Evolutionary conservation across 2,329 filamentous ascomycete species (phyloP).

Genomic region (Chaetothyriales sp.): DNA sequence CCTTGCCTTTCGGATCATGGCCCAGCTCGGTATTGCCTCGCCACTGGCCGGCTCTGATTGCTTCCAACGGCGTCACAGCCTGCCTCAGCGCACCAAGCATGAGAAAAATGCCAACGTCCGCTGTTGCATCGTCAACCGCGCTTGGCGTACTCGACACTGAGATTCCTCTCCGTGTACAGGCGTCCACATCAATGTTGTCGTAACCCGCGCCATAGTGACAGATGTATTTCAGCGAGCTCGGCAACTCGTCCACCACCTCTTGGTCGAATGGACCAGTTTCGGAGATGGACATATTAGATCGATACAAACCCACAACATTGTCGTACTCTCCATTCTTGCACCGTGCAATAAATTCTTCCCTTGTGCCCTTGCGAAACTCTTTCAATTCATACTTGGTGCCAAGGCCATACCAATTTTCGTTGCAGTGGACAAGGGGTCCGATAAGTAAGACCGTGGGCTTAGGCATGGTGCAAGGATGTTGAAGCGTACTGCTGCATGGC

Average conservation of each 20-base stretch:
- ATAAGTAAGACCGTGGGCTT: slow-evolving; percentile 30
- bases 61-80: slow-evolving; percentile 28
- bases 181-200: slow-evolving; percentile 45
- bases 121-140: slow-evolving; percentile 35
- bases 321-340: slow-evolving; percentile 43
- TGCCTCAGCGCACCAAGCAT: slow-evolving; percentile 35
- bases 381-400: slow-evolving; percentile 29
- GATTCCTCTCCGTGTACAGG: slow-evolving; percentile 35
- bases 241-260: slow-evolving; percentile 34
- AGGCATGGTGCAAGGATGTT: slow-evolving; percentile 10
- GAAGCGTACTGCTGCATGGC: neutral
- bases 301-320: slow-evolving; percentile 43
- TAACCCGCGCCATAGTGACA: slow-evolving; percentile 47
- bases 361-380: slow-evolving; percentile 41
- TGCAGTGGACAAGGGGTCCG: slow-evolving; percentile 30
- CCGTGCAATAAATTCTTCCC: slow-evolving; percentile 42
- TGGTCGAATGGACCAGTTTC: slow-evolving; percentile 36
- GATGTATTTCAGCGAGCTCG: slow-evolving; percentile 35
- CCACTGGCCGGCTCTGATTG: slow-evolving; percentile 32
- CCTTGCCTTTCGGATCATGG: slow-evolving; percentile 33
- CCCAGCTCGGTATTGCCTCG: slow-evolving; percentile 29
- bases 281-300: slow-evolving; percentile 44
- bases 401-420: slow-evolving; percentile 31
- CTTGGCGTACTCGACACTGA: slow-evolving; percentile 33
- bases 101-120: slow-evolving; percentile 34